These are phyloP conservation scores for Corchorus olitorius DNA, from an alignment of 345 rosid genomes.

Conservation along the genomic window DNA sequence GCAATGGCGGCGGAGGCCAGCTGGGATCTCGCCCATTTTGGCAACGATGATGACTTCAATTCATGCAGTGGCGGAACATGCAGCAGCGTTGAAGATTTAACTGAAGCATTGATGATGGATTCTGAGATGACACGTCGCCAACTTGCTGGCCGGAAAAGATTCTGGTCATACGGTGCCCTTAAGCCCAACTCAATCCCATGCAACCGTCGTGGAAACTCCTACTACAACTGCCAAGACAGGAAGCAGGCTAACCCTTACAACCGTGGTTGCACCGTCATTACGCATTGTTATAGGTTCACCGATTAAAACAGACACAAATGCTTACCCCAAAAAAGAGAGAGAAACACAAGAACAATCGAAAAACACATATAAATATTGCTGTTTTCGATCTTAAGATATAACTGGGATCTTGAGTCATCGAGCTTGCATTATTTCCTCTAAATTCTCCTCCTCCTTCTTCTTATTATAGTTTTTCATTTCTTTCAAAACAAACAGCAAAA, in stretches of 20 bases:
- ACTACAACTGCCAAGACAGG: constrained; percentile 23
- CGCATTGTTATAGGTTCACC: constrained; percentile 27
- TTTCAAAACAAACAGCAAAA: neutral
- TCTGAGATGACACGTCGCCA: constrained; percentile 28
- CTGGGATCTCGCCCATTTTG: constrained; percentile 29
- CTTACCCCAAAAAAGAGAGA: constrained; percentile 20
- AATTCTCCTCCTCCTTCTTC: neutral
- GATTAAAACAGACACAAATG: constrained; percentile 17
- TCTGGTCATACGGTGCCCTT: constrained; percentile 24
- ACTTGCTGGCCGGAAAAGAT: neutral
- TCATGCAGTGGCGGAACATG: neutral
- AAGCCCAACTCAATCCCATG: constrained; percentile 20
- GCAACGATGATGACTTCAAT: neutral
- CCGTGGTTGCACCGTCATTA: constrained; percentile 33
- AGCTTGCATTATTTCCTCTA: neutral
- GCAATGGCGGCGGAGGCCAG: constrained; percentile 26
- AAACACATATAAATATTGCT: neutral
- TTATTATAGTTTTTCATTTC: neutral
- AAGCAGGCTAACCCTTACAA: constrained; percentile 31
- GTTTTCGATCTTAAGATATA: neutral
- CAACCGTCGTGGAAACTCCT: constrained; percentile 28
- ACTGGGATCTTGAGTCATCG: neutral
- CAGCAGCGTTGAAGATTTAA: constrained; percentile 17
- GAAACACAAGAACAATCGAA: neutral
- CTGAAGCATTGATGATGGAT: constrained; percentile 39